Evolutionary conservation across 805 yeast genomes (phyloP).

Genomic region (Suhomyces tanzawaensis): DNA sequence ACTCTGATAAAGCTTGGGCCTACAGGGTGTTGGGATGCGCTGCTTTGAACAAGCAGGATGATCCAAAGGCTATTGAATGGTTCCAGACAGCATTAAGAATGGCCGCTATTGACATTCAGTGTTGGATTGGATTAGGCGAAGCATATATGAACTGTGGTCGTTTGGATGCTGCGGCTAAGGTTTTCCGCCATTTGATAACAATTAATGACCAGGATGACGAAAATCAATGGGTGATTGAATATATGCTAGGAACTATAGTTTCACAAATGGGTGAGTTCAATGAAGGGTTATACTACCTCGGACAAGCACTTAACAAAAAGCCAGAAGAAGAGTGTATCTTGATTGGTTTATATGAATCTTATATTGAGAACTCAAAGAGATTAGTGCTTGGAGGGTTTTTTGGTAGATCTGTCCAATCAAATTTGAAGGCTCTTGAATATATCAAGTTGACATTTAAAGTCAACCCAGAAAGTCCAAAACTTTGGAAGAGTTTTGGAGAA

Average conservation of each 20-base stretch:
- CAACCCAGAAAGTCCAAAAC: conserved; percentile 42
- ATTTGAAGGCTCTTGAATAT: conserved; percentile 45
- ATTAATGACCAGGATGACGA: conserved; percentile 36
- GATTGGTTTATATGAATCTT: conserved; percentile 55
- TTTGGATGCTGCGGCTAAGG: conserved; percentile 81
- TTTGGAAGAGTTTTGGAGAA: conserved; percentile 69
- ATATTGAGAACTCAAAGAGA: conserved; percentile 51
- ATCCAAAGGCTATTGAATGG: conserved; percentile 78
- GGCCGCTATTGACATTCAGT: conserved; percentile 61
- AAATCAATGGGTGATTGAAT: conserved; percentile 58
- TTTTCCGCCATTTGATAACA: conserved; percentile 63
- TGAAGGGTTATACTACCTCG: conserved; percentile 51
- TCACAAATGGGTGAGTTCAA: conserved; percentile 65
- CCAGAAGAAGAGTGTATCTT: conserved; percentile 51
- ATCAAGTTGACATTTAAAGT: conserved; percentile 36
- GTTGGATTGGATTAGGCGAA: conserved; percentile 98
- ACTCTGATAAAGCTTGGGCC: conserved; percentile 69
- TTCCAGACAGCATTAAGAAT: conserved; percentile 83
- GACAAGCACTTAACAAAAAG: conserved; percentile 36
- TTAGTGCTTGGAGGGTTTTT: conserved; percentile 60
- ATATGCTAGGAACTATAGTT: conserved; percentile 64
- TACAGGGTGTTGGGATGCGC: conserved; percentile 82
- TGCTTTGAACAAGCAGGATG: conserved; percentile 66
- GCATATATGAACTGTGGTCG: conserved; percentile 85
- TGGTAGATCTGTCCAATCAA: conserved; percentile 58